Evolutionary conservation across 768 basidiomycete species (phyloP).

Genomic region (Tephrocybe sp.): DNA sequence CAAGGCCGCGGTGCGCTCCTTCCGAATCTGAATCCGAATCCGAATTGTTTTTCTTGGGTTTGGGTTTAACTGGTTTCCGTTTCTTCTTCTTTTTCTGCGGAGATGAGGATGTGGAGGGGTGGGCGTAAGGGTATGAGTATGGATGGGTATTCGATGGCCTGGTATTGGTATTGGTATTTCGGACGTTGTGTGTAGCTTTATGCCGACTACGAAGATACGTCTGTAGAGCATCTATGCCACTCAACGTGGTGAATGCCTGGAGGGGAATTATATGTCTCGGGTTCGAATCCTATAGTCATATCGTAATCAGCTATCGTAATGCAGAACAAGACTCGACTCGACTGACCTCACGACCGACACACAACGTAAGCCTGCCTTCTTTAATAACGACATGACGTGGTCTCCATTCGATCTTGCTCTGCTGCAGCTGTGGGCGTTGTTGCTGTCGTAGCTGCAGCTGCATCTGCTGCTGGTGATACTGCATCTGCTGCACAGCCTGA

Average conservation of each 20-base stretch:
- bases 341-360: constrained; percentile 51
- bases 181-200: neutral
- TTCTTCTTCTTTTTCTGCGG: constrained; percentile 1
- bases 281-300: constrained; percentile 29
- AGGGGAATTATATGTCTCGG: constrained; percentile 40
- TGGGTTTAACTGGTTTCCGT: too few species aligned
- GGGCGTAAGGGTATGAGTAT: neutral
- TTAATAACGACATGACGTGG: constrained; percentile 61
- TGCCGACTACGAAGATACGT: neutral
- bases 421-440: too few species aligned
- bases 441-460: too few species aligned
- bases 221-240: constrained; percentile 40
- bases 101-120: neutral
- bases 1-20: neutral
- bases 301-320: too few species aligned
- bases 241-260: constrained; percentile 36
- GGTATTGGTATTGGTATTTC: neutral
- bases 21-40: neutral
- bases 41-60: too few species aligned
- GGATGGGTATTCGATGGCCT: neutral
- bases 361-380: constrained; percentile 53
- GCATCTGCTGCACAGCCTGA: neutral
- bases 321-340: neutral
- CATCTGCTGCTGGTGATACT: too few species aligned
- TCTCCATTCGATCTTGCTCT: constrained; percentile 48